Percentiles rank a stretch among this genome's conserved stretches.
phyloP scores from a whole-genome alignment of 805 yeast species.

The Trichomonascus vanleenenianus region DNA sequence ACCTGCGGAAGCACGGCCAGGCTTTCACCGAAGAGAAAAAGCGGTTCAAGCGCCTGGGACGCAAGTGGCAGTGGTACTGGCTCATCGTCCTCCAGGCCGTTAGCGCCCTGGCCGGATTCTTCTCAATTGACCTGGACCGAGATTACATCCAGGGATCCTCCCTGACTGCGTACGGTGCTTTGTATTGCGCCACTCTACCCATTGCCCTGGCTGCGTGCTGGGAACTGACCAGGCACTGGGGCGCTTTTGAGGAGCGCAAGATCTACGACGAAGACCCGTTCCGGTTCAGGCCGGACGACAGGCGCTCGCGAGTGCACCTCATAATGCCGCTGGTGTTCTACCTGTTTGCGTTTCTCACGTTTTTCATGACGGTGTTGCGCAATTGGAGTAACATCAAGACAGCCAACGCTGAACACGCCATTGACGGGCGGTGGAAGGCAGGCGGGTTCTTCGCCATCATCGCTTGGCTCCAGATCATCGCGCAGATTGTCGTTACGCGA shows the following conservation, averaged over 20 bases:
- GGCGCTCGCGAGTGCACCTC: conserved; percentile 18
- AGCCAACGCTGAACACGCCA: conserved; percentile 1
- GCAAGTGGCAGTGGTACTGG: conserved; percentile 28
- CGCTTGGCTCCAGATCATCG: conserved; percentile 15
- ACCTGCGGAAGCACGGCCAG: conserved; percentile 22
- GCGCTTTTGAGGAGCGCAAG: conserved; percentile 24
- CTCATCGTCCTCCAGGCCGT: conserved; percentile 19
- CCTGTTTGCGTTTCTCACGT: conserved; percentile 17
- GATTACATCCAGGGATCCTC: conserved; percentile 23
- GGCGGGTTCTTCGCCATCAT: conserved; percentile 20
- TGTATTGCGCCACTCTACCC: conserved; percentile 17
- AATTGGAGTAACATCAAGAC: conserved; percentile 18
- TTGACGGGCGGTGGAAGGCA: conserved; percentile 22
- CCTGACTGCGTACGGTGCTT: conserved; percentile 18
- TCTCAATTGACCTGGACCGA: conserved; percentile 25
- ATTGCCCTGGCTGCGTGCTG: conserved; percentile 18
- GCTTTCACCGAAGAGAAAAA: conserved; percentile 15
- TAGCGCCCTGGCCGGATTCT: conserved; percentile 23
- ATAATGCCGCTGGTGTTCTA: conserved; percentile 22
- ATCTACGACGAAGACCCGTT: conserved; percentile 21
- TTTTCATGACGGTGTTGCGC: conserved; percentile 23
- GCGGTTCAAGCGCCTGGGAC: conserved; percentile 17
- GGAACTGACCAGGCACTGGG: conserved; percentile 26
- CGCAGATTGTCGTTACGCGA: conserved; percentile 15
- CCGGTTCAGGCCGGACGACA: conserved; percentile 14